phyloP scores from a whole-genome alignment of 805 yeast genomes.

The Yarrowia porcina region DNA sequence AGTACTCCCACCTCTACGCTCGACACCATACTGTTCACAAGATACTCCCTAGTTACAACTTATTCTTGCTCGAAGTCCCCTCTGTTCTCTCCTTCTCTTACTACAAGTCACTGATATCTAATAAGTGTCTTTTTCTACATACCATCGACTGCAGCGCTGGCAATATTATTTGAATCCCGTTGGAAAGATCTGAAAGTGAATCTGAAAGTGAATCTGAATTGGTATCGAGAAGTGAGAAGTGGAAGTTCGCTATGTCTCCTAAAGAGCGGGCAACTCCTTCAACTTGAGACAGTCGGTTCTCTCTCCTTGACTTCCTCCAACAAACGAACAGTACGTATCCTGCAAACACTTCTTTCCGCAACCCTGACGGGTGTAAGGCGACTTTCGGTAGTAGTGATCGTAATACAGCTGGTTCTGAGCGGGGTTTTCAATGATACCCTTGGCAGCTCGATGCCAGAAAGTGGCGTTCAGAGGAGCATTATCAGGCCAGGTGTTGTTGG shows the following conservation, averaged over 20 bases:
- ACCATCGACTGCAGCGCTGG: too few species aligned
- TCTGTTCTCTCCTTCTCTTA: too few species aligned
- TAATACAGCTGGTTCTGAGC: neutral
- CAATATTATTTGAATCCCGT: too few species aligned
- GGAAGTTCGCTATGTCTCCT: neutral
- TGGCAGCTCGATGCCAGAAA: conserved; percentile 51
- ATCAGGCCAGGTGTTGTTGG: conserved; percentile 58
- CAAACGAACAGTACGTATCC: neutral
- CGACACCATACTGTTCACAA: too few species aligned
- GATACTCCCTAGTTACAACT: too few species aligned
- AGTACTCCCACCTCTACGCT: too few species aligned
- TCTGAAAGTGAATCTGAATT: too few species aligned
- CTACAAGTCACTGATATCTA: too few species aligned
- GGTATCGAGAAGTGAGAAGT: too few species aligned
- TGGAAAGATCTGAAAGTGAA: too few species aligned
- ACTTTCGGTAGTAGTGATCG: conserved; percentile 10
- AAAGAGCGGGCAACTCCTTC: neutral
- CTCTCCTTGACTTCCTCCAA: neutral
- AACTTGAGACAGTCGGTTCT: neutral
- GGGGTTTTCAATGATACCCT: neutral
- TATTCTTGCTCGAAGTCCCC: too few species aligned
- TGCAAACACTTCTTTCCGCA: neutral
- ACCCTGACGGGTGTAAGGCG: neutral
- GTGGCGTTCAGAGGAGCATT: conserved; percentile 60
- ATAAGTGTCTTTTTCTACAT: too few species aligned